phyloP scores from a whole-genome alignment of 768 basidiomycete genomes.

The Lactarius vividus region DNA sequence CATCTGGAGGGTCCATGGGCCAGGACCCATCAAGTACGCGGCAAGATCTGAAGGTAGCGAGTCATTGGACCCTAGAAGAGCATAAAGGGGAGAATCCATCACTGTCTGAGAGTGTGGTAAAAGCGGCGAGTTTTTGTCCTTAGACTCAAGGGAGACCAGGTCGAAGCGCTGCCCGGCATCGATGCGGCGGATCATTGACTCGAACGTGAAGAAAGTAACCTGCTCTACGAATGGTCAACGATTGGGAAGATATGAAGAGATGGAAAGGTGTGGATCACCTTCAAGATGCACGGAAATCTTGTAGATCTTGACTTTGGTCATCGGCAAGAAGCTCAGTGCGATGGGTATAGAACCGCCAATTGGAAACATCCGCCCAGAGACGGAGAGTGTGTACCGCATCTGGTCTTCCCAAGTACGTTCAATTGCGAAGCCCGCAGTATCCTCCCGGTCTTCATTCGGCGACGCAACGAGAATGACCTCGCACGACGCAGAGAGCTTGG shows the following conservation, averaged over 20 bases:
- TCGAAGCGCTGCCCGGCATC: conserved; percentile 46
- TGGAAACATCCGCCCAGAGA: conserved; percentile 74
- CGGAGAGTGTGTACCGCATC: conserved; percentile 72
- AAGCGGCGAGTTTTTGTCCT: conserved; percentile 42
- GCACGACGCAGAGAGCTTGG: conserved; percentile 63
- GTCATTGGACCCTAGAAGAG: conserved; percentile 34
- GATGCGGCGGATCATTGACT: conserved; percentile 62
- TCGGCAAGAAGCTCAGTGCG: conserved; percentile 74
- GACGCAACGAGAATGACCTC: conserved; percentile 74
- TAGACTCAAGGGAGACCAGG: conserved; percentile 9
- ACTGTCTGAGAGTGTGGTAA: conserved; percentile 57
- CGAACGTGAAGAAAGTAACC: conserved; percentile 74
- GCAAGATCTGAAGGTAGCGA: conserved; percentile 43
- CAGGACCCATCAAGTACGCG: conserved; percentile 12
- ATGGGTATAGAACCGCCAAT: conserved; percentile 84
- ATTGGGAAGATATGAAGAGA: not conserved
- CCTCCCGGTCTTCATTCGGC: conserved; percentile 83
- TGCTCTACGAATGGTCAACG: conserved; percentile 52
- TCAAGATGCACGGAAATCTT: conserved; percentile 72
- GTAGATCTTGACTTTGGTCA: conserved; percentile 81
- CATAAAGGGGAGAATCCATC: conserved; percentile 71
- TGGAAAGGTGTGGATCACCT: conserved; percentile 47
- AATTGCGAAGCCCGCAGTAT: conserved; percentile 72
- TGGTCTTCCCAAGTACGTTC: conserved; percentile 93
- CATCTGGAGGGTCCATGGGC: conserved; percentile 67